Evolutionary conservation across 2,329 filamentous ascomycete genomes (phyloP).

Genomic region (Monosporascus sp.): DNA sequence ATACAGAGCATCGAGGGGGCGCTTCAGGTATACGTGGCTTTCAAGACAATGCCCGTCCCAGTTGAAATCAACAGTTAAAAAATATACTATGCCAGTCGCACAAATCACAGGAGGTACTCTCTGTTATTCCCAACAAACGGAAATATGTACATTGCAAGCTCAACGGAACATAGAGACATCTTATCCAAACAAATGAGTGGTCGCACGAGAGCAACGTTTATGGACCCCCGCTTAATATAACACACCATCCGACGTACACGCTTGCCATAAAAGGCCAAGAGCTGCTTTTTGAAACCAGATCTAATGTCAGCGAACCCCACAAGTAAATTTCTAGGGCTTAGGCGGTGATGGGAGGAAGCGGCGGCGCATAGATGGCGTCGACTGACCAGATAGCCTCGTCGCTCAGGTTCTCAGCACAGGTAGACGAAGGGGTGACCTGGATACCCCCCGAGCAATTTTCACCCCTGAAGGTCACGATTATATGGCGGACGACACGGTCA

Average conservation of each 20-base stretch:
- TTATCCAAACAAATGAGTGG: too few relatives aligned
- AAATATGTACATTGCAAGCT: too few relatives aligned
- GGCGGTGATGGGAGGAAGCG: neutral
- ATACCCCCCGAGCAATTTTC: neutral
- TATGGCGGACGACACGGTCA: neutral
- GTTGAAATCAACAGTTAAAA: neutral
- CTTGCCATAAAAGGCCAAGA: too few relatives aligned
- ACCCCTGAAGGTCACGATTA: neutral
- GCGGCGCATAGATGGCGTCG: neutral
- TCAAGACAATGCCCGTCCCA: neutral
- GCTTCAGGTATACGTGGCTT: conserved; percentile 30
- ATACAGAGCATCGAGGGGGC: conserved; percentile 36
- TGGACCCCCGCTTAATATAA: too few relatives aligned
- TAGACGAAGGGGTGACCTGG: neutral
- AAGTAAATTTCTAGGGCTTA: neutral
- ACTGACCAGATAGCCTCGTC: neutral
- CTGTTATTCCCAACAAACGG: too few relatives aligned
- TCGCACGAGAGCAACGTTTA: too few relatives aligned
- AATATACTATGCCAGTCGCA: neutral
- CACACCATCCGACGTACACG: too few relatives aligned
- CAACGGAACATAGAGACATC: too few relatives aligned
- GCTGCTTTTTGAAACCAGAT: too few relatives aligned
- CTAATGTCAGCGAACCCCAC: too few relatives aligned
- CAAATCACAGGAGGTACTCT: too few relatives aligned
- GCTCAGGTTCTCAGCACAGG: neutral